Evolutionary conservation across 2,329 filamentous ascomycete species (phyloP).

Genomic region (Epichloe aotearoae): DNA sequence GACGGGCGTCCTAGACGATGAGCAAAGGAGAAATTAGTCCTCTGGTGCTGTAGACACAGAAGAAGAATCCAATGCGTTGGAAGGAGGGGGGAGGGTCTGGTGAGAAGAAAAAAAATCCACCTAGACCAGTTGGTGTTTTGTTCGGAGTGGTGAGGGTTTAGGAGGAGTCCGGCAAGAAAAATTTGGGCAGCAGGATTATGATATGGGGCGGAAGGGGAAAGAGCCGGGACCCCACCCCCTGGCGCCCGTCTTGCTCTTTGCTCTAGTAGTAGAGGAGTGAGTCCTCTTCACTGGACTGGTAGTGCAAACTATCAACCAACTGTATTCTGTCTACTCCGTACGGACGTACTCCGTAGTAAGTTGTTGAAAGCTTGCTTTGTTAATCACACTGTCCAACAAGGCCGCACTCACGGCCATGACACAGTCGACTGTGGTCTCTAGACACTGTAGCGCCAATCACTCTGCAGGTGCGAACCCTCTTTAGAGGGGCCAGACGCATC

Average conservation of each 20-base stretch:
- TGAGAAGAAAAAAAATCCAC: constrained; percentile 20
- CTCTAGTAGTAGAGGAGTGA: too few relatives aligned
- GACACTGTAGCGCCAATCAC: too few relatives aligned
- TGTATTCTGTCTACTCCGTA: too few relatives aligned
- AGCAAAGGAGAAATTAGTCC: constrained; percentile 16
- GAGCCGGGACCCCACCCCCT: constrained; percentile 7
- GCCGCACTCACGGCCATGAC: too few relatives aligned
- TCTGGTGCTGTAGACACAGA: constrained; percentile 20
- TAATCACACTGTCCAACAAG: too few relatives aligned
- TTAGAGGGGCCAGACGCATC: too few relatives aligned
- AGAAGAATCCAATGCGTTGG: constrained; percentile 19
- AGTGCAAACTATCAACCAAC: neutral
- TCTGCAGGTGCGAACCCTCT: too few relatives aligned
- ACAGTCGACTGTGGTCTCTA: too few relatives aligned
- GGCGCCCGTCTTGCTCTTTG: neutral
- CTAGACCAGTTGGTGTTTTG: constrained; percentile 18
- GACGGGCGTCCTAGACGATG: constrained; percentile 12
- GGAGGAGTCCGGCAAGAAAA: constrained; percentile 22
- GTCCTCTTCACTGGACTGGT: neutral
- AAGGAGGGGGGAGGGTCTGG: constrained; percentile 19
- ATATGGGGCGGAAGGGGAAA: constrained; percentile 20
- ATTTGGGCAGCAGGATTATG: constrained; percentile 24
- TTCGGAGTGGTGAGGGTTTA: constrained; percentile 23
- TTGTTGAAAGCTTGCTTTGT: too few relatives aligned
- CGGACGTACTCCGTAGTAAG: too few relatives aligned